Conservation (phyloP, 129 eudicot species). For the Smallanthus sonchifolius region DNA sequence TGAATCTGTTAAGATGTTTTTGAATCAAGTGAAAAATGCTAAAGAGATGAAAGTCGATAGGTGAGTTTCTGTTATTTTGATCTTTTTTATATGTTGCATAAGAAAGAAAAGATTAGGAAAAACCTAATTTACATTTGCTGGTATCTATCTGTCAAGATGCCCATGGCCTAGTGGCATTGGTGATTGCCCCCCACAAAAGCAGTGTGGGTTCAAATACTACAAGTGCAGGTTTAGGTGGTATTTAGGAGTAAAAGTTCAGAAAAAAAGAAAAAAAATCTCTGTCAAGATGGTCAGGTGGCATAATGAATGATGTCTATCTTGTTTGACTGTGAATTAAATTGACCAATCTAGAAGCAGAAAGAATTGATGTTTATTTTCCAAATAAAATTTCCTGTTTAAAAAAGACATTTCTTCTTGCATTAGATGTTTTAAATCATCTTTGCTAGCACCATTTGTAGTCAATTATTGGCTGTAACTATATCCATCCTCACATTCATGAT, state of each 20-base stretch:
- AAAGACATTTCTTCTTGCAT: not conserved
- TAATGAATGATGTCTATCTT: conserved; percentile 1
- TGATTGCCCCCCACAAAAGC: too few species aligned
- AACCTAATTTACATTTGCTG: not conserved
- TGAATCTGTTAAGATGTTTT: conserved; percentile 57
- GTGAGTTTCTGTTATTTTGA: conserved; percentile 20
- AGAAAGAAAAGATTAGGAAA: conserved; percentile 1
- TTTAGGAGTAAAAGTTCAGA: too few species aligned
- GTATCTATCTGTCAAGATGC: not conserved
- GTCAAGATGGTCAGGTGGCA: not conserved
- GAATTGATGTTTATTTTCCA: not conserved
- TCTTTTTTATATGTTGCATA: not conserved
- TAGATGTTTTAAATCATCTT: conserved; percentile 2
- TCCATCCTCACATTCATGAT: not conserved
- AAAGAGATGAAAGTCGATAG: conserved; percentile 84
- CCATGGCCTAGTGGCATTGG: too few species aligned
- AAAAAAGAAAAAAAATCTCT: not conserved
- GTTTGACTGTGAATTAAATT: not conserved
- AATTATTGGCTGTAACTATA: not conserved
- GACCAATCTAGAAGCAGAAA: not conserved
- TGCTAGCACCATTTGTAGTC: conserved; percentile 1
- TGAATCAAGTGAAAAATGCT: conserved; percentile 57
- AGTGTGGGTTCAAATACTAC: too few species aligned
- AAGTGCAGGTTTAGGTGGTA: too few species aligned
- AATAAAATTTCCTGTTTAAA: not conserved